Percentiles rank a stretch among this genome's conserved stretches.
These are phyloP conservation scores for Plantago elongata DNA, from an alignment of 257 asterid genomes.

Conservation along the genomic window DNA sequence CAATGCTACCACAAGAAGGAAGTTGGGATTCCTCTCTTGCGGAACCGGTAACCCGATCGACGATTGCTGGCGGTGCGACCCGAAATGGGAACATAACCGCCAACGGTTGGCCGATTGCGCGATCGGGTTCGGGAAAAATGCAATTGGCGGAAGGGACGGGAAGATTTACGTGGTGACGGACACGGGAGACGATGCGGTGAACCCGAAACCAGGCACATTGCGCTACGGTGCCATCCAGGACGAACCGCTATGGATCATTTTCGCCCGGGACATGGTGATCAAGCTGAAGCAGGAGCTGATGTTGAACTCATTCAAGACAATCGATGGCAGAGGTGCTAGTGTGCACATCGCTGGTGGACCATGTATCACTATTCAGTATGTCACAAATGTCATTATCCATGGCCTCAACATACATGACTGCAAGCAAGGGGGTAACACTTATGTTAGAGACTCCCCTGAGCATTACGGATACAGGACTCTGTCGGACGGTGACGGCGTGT, in stretches of 20 bases:
- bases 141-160: constrained; percentile 78
- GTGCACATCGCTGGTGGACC: constrained; percentile 87
- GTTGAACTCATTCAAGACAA: constrained; percentile 81
- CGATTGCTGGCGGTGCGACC: constrained; percentile 96
- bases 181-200: constrained; percentile 59
- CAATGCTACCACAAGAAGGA: constrained; percentile 66
- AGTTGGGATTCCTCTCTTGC: constrained; percentile 61
- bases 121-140: constrained; percentile 83
- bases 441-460: constrained; percentile 78
- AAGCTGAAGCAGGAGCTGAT: constrained; percentile 70
- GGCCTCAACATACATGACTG: constrained; percentile 83
- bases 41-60: constrained; percentile 86
- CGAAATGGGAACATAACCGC: constrained; percentile 67
- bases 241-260: constrained; percentile 80
- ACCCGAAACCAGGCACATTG: constrained; percentile 68
- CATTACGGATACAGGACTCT: constrained; percentile 72
- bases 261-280: constrained; percentile 66
- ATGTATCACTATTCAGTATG: constrained; percentile 70
- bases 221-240: constrained; percentile 67
- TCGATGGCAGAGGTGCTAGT: constrained; percentile 77
- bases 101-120: constrained; percentile 72
- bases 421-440: constrained; percentile 73
- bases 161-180: constrained; percentile 63
- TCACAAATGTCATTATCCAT: constrained; percentile 71
- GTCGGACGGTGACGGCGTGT: constrained; percentile 81